phyloP scores from a whole-genome alignment of 805 yeast species.

The Cyberlindnera americana region DNA sequence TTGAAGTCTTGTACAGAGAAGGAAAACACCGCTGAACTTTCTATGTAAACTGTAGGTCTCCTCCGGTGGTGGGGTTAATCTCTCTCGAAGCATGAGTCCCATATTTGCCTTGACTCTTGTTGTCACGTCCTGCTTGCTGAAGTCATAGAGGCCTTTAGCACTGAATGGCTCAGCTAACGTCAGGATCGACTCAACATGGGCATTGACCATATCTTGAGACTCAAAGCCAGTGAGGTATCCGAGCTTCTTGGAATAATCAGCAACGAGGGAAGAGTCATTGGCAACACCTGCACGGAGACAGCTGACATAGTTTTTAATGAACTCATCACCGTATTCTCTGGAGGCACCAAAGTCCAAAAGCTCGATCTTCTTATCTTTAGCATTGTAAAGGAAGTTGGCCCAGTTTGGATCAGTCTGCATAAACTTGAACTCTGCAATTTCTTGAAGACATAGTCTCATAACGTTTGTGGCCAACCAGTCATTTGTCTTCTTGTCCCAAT shows the following conservation, averaged over 20 bases:
- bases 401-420: constrained; percentile 99
- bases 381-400: constrained; percentile 93
- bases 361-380: constrained; percentile 67
- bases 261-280: constrained; percentile 62
- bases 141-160: constrained; percentile 55
- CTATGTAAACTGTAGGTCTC: constrained; percentile 97
- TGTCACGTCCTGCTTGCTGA: constrained; percentile 83
- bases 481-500: constrained; percentile 68
- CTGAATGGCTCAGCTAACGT: constrained; percentile 92
- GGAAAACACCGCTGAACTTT: constrained; percentile 89
- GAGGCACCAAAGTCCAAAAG: constrained; percentile 95
- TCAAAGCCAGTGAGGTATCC: constrained; percentile 94
- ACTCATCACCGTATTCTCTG: constrained; percentile 66
- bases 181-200: constrained; percentile 87
- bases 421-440: constrained; percentile 77
- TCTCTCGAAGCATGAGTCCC: constrained; percentile 83
- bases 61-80: constrained; percentile 96
- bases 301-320: constrained; percentile 63
- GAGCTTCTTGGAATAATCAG: constrained; percentile 60
- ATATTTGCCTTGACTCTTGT: constrained; percentile 88
- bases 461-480: constrained; percentile 82
- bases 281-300: constrained; percentile 72
- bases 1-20: constrained; percentile 79
- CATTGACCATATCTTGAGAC: constrained; percentile 79
- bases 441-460: constrained; percentile 82